phyloP scores from a whole-genome alignment of 2,329 filamentous ascomycete species.

The Colletotrichum sp. region DNA sequence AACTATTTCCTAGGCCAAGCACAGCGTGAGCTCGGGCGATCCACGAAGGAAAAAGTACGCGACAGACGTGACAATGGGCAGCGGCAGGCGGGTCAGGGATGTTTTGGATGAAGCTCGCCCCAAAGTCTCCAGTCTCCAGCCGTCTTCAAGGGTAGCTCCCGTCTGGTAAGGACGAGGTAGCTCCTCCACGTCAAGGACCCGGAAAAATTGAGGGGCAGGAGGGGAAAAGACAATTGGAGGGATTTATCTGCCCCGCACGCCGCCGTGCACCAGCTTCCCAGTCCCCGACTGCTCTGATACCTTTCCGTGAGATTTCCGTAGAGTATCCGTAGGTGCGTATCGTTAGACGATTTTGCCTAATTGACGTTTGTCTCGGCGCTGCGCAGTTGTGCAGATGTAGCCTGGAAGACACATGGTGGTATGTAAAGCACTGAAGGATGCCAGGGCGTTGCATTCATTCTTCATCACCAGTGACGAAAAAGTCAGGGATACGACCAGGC shows the following conservation, averaged over 20 bases:
- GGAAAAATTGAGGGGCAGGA: conserved; percentile 42
- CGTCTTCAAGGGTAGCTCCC: background rate
- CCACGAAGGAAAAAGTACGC: background rate
- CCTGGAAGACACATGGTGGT: background rate
- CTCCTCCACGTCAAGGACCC: conserved; percentile 19
- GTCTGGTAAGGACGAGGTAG: background rate
- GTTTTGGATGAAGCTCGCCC: conserved; percentile 13
- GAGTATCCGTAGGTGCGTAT: background rate
- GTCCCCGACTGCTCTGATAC: background rate
- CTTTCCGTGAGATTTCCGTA: background rate
- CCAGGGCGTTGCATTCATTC: background rate
- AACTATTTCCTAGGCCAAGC: background rate
- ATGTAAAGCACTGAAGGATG: background rate
- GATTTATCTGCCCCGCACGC: conserved; percentile 20
- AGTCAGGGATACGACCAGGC: background rate
- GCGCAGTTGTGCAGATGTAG: background rate
- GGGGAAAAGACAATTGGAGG: conserved; percentile 27
- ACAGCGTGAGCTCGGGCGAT: background rate
- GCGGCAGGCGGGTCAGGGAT: background rate
- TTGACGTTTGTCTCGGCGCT: background rate
- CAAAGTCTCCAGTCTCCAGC: background rate
- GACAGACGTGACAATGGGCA: background rate
- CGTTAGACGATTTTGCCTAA: background rate
- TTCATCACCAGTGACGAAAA: background rate
- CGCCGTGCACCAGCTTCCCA: conserved; percentile 13